A percentile compares a stretch with the other conserved stretches of the same genome.
Evolutionary conservation across 2,329 filamentous ascomycete genomes (phyloP).

Genomic region (Cadophora sp.): DNA sequence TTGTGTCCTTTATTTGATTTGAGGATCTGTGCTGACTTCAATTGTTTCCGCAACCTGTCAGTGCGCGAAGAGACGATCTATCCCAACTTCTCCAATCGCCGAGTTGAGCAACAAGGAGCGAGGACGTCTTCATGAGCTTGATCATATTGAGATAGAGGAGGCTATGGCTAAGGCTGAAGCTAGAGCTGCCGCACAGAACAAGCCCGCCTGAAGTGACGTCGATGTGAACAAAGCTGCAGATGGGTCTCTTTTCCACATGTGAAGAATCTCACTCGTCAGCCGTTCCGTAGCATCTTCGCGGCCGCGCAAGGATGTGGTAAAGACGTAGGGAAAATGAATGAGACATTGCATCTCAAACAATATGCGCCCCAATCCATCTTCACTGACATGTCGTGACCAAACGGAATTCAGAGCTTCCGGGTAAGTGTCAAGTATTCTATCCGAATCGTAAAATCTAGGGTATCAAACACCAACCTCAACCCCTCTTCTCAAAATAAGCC

Average conservation of each 20-base stretch:
- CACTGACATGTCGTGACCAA: too few relatives aligned
- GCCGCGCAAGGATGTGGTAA: background rate
- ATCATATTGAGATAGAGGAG: background rate
- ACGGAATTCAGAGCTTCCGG: too few relatives aligned
- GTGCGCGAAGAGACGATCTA: background rate
- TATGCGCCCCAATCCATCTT: background rate
- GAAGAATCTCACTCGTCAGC: background rate
- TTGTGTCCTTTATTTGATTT: too few relatives aligned
- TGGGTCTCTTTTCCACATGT: background rate
- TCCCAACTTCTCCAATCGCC: background rate
- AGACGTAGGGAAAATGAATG: background rate
- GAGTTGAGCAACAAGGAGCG: background rate
- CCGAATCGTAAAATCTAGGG: background rate
- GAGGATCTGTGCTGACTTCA: too few relatives aligned
- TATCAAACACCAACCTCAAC: background rate
- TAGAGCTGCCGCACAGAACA: too few relatives aligned
- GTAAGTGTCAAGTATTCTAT: background rate
- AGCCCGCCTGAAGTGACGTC: too few relatives aligned
- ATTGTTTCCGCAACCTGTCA: too few relatives aligned
- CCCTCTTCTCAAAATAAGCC: conserved; percentile 6
- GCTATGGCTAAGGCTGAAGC: background rate
- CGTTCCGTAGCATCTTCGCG: background rate
- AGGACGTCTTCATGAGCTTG: background rate
- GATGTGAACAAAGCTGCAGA: background rate
- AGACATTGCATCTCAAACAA: background rate